A percentile compares a stretch with the other conserved stretches of the same genome.
Conservation (phyloP, 352 stramenopile species). For the Phytophthora chlamydospora region DNA sequence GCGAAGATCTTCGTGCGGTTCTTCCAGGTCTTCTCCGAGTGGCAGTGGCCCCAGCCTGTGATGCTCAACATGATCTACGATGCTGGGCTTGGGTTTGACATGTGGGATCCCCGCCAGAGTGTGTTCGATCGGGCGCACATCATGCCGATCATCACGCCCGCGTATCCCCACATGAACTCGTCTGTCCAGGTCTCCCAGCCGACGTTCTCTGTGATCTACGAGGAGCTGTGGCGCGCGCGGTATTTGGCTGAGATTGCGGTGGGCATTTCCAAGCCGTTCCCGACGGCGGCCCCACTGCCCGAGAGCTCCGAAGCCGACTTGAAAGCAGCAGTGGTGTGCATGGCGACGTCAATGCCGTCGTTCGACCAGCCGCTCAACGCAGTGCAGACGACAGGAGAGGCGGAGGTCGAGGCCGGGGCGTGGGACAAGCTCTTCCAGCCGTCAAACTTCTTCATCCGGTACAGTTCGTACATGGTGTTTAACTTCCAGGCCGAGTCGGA, state of each 20-base stretch:
- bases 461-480: slow-evolving; percentile 78
- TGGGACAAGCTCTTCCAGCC: slow-evolving; percentile 80
- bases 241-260: slow-evolving; percentile 73
- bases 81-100: slow-evolving; percentile 79
- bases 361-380: slow-evolving; percentile 27
- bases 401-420: slow-evolving; percentile 23
- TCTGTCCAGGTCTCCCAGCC: slow-evolving; percentile 95
- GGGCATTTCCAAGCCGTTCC: slow-evolving; percentile 52
- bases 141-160: slow-evolving; percentile 99
- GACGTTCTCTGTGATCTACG: slow-evolving; percentile 93
- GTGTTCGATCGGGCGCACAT: slow-evolving; percentile 92
- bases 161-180: slow-evolving; percentile 98
- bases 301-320: slow-evolving; percentile 39
- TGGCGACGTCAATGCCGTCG: slow-evolving; percentile 41
- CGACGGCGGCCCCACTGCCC: slow-evolving; percentile 17
- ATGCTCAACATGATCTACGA: slow-evolving; percentile 90
- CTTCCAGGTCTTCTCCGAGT: slow-evolving; percentile 87
- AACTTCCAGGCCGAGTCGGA: slow-evolving; percentile 68
- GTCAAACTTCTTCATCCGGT: slow-evolving; percentile 87
- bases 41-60: slow-evolving; percentile 81
- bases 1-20: slow-evolving; percentile 83
- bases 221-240: slow-evolving; percentile 87
- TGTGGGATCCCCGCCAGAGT: slow-evolving; percentile 89
- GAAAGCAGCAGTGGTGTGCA: slow-evolving; percentile 45
- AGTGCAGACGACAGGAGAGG: slow-evolving; percentile 13